Evolutionary conservation across 2,329 filamentous ascomycete genomes (phyloP).

Genomic region (Pseudogymnoascus sp.): DNA sequence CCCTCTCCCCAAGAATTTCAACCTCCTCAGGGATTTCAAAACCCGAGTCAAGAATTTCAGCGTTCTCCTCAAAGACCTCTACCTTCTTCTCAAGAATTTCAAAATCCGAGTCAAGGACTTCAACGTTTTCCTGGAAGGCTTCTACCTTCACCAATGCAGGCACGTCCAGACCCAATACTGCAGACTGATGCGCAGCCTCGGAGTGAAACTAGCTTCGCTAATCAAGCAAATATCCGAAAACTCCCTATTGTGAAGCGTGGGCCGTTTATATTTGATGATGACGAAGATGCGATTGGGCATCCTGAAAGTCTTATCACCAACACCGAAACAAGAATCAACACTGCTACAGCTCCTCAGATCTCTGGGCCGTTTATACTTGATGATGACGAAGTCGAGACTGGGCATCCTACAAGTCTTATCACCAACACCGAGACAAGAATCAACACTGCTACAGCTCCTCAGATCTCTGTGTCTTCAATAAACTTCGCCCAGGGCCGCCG

Average conservation of each 20-base stretch:
- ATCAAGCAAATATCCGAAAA: neutral
- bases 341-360: neutral
- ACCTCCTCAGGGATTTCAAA: too few species aligned
- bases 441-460: neutral
- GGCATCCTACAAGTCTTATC: neutral
- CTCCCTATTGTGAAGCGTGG: neutral
- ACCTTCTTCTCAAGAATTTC: too few species aligned
- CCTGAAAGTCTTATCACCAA: neutral
- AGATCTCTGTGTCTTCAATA: neutral
- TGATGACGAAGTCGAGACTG: neutral
- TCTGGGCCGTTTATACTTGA: neutral
- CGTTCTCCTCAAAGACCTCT: too few species aligned
- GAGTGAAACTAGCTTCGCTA: neutral
- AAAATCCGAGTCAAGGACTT: neutral
- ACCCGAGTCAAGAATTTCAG: too few species aligned
- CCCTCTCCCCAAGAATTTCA: too few species aligned
- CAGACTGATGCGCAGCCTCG: neutral
- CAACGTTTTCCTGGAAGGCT: neutral
- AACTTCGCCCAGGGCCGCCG: neutral
- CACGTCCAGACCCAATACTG: neutral
- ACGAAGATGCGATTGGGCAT: neutral
- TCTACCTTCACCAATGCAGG: neutral
- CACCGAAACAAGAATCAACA: too few species aligned
- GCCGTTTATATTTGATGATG: neutral
- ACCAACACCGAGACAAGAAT: neutral